Percentiles rank a stretch among this genome's conserved stretches.
Conservation (phyloP, 2,329 filamentous ascomycete species). For the Fusarium sacchari region DNA sequence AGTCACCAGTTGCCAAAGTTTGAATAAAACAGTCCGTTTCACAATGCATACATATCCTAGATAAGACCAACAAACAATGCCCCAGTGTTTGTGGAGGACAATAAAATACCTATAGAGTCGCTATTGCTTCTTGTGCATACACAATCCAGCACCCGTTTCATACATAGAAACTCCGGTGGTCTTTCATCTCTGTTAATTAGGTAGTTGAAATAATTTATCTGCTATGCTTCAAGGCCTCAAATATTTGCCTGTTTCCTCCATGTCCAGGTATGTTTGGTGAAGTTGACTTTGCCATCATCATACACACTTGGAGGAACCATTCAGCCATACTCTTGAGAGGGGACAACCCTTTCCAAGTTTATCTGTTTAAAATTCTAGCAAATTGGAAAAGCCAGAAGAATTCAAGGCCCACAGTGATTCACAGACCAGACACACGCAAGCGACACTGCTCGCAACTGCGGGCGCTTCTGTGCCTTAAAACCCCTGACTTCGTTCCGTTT, state of each 20-base stretch:
- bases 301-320: not conserved
- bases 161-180: not conserved
- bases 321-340: not conserved
- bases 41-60: not conserved
- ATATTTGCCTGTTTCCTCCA: not conserved
- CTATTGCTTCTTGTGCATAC: not conserved
- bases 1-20: not conserved
- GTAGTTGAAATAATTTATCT: accelerated
- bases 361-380: not conserved
- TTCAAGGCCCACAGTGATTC: not conserved
- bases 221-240: accelerated
- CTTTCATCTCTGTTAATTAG: not conserved
- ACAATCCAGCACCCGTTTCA: not conserved
- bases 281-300: not conserved
- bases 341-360: accelerated
- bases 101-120: not conserved
- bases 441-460: not conserved
- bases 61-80: not conserved
- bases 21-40: not conserved
- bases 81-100: not conserved
- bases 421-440: not conserved
- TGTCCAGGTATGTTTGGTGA: not conserved
- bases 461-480: no score
- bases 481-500: accelerated
- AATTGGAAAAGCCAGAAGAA: accelerated